Conservation (phyloP, 1,284 basidiomycete genomes). For the Leccinum variabile region DNA sequence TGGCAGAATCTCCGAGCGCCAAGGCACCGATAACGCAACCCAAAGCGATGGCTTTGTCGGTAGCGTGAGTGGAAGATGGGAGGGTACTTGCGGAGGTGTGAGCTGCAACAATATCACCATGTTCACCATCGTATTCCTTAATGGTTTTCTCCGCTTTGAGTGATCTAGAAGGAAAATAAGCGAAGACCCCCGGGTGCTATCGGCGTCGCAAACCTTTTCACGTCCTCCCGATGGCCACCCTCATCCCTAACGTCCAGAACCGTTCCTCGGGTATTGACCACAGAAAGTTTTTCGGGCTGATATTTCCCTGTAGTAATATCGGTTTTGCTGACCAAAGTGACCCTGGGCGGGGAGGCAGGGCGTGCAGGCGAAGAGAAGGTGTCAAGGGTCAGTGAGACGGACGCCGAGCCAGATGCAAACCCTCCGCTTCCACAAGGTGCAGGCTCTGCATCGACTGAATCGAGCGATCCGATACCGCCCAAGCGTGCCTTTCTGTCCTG, state of each 20-base stretch:
- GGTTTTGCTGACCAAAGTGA: too few relatives aligned
- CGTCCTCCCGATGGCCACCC: not conserved
- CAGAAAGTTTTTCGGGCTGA: not conserved
- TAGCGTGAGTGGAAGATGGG: not conserved
- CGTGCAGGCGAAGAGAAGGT: too few relatives aligned
- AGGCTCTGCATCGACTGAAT: not conserved
- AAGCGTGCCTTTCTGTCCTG: not conserved
- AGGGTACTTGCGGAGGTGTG: not conserved
- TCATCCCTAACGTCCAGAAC: not conserved
- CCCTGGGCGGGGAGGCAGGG: too few relatives aligned
- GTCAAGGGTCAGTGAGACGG: too few relatives aligned
- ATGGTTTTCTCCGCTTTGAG: not conserved
- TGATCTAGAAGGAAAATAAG: not conserved
- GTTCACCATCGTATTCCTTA: not conserved
- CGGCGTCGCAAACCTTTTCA: not conserved
- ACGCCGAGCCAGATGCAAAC: too few relatives aligned
- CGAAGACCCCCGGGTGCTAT: not conserved
- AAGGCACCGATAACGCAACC: not conserved
- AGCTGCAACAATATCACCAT: not conserved
- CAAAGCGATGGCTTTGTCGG: not conserved
- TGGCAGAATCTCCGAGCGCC: not conserved
- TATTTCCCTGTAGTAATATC: too few relatives aligned
- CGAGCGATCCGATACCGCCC: not conserved
- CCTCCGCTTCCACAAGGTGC: too few relatives aligned
- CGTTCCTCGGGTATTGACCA: not conserved